phyloP scores from a whole-genome alignment of 352 stramenopile species.

The Phytophthora pluvialis region DNA sequence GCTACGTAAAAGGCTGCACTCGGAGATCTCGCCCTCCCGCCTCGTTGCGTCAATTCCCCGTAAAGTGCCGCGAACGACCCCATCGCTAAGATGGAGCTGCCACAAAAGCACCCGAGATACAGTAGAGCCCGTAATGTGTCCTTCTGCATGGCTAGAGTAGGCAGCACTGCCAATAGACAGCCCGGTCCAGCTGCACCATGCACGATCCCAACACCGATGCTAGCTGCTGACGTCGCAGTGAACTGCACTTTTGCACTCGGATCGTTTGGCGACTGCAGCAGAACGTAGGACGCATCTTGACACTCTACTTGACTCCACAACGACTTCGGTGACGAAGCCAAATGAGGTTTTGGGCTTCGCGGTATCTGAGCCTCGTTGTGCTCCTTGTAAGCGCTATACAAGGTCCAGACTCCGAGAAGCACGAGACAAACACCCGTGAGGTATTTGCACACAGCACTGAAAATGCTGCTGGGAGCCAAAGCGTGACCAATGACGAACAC shows the following conservation, averaged over 20 bases:
- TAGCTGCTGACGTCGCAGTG: constrained; percentile 29
- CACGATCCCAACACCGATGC: constrained; percentile 75
- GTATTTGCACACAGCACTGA: constrained; percentile 63
- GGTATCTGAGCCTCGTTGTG: constrained; percentile 26
- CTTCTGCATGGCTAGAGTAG: constrained; percentile 82
- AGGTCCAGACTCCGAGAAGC: constrained; percentile 61
- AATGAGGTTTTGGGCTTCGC: constrained; percentile 21
- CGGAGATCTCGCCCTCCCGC: constrained; percentile 27
- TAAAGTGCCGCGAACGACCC: constrained; percentile 86
- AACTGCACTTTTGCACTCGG: constrained; percentile 9
- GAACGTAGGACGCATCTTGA: constrained; percentile 59
- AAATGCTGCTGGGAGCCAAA: constrained; percentile 28
- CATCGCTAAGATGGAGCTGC: constrained; percentile 89
- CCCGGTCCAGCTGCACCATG: constrained; percentile 88
- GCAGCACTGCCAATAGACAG: constrained; percentile 84
- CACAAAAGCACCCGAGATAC: constrained; percentile 90
- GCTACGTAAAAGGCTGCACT: constrained; percentile 58
- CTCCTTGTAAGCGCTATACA: constrained; percentile 45
- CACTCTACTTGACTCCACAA: constrained; percentile 63
- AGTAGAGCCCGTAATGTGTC: constrained; percentile 66
- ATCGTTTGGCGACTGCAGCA: constrained; percentile 46
- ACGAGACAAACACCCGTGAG: constrained; percentile 69
- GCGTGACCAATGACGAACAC: constrained; percentile 59
- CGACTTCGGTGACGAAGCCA: constrained; percentile 25
- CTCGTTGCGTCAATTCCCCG: constrained; percentile 59